These are phyloP conservation scores for Straminergon stramineum DNA, from an alignment of 225 moss, liverwort and hornwort genomes.

Conservation along the genomic window DNA sequence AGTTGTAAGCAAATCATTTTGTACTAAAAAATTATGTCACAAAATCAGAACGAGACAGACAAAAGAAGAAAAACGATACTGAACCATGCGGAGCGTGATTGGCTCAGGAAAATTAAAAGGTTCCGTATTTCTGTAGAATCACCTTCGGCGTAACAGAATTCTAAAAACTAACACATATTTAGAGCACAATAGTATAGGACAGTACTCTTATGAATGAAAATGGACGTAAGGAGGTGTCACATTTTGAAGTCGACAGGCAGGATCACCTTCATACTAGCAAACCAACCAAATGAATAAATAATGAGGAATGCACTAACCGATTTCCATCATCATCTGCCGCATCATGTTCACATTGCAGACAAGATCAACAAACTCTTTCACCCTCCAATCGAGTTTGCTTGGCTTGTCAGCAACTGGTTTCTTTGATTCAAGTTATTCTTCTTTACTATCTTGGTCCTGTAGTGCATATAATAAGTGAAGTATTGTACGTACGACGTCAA, in stretches of 20 bases:
- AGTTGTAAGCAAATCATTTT: not conserved
- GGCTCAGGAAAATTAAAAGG: not conserved
- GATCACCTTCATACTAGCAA: not conserved
- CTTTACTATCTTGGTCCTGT: constrained; percentile 1
- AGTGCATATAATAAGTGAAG: not conserved
- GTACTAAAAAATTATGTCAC: not conserved
- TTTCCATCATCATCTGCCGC: constrained; percentile 79
- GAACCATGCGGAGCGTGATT: not conserved
- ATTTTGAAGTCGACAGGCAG: not conserved
- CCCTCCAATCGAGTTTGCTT: constrained; percentile 59
- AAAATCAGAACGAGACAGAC: not conserved
- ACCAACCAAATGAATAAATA: not conserved
- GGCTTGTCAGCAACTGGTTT: constrained; percentile 16
- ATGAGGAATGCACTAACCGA: constrained; percentile 34
- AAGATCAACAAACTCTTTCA: constrained; percentile 51
- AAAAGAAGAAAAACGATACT: not conserved
- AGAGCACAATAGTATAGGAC: not conserved
- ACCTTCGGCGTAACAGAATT: not conserved
- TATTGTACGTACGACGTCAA: not conserved
- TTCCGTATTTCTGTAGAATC: not conserved
- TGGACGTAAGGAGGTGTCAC: not conserved
- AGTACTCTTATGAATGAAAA: not conserved
- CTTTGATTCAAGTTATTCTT: not conserved
- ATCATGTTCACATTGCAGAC: constrained; percentile 82
- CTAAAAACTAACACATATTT: not conserved